Percentiles rank a stretch among this genome's conserved stretches.
Evolutionary conservation across 139 green algal species (phyloP).

Genomic region (Desmodesmus armatus): DNA sequence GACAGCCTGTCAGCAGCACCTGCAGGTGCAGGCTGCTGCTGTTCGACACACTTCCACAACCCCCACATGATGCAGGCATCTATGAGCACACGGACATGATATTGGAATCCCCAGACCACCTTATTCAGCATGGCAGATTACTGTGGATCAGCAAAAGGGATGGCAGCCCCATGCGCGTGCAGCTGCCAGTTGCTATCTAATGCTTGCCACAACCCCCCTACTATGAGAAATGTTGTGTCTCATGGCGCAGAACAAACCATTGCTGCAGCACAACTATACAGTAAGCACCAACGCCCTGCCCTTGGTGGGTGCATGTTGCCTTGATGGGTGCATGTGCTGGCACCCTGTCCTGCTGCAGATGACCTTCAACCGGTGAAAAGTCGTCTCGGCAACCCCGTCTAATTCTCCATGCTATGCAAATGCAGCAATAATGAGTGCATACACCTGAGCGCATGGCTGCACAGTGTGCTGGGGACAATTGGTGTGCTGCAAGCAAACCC

Average conservation of each 20-base stretch:
- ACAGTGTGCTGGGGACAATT: neutral
- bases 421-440: neutral
- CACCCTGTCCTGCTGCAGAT: neutral
- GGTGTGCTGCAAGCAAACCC: neutral
- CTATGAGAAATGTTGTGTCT: neutral
- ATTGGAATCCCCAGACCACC: neutral
- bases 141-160: neutral
- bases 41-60: neutral
- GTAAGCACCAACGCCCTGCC: neutral
- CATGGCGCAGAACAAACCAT: neutral
- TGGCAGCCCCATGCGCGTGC: neutral
- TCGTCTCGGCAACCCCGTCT: neutral
- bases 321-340: neutral
- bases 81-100: neutral
- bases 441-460: neutral
- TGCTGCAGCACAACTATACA: neutral
- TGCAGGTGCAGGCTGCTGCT: neutral
- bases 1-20: neutral
- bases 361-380: neutral
- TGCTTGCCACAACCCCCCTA: neutral
- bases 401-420: neutral
- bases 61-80: neutral
- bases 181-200: neutral
- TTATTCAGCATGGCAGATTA: neutral
- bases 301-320: neutral